phyloP scores from a whole-genome alignment of 345 rosid genomes.

The Raphanus sativus region DNA sequence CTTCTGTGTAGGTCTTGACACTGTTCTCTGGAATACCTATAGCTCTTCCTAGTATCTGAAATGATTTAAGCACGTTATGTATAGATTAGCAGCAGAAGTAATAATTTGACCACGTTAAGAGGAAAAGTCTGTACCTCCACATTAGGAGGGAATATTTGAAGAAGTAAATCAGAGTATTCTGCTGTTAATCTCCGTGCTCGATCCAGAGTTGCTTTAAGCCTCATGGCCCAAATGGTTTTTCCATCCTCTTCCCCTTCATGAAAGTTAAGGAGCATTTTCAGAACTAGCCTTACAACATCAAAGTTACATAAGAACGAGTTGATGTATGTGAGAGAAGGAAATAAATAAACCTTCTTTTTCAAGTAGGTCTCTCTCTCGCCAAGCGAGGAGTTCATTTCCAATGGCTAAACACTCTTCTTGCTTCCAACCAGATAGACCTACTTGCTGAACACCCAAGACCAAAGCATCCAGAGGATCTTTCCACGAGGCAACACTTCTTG shows the following conservation, averaged over 20 bases:
- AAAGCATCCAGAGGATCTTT: slow-evolving; percentile 70
- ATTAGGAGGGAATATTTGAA: slow-evolving; percentile 74
- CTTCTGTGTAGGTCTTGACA: slow-evolving; percentile 88
- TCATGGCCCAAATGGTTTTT: slow-evolving; percentile 74
- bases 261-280: slow-evolving; percentile 2
- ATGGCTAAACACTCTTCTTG: slow-evolving; percentile 85
- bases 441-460: slow-evolving; percentile 68
- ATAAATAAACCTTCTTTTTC: slow-evolving; percentile 67
- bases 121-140: slow-evolving; percentile 62
- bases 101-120: background rate
- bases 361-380: slow-evolving; percentile 73
- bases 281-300: slow-evolving; percentile 2
- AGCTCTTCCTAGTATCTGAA: slow-evolving; percentile 85
- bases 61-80: background rate
- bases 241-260: slow-evolving; percentile 83
- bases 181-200: slow-evolving; percentile 91
- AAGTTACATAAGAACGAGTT: slow-evolving; percentile 3
- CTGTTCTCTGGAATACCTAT: slow-evolving; percentile 88
- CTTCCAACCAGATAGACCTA: slow-evolving; percentile 91
- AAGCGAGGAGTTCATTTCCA: slow-evolving; percentile 73
- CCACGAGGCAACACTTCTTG: slow-evolving; percentile 61
- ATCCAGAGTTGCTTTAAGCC: slow-evolving; percentile 96
- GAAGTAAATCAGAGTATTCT: slow-evolving; percentile 91
- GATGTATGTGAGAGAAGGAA: slow-evolving; percentile 1
- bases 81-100: slow-evolving; percentile 4